phyloP scores from a whole-genome alignment of 2,329 filamentous ascomycete species.

The Metarhizium anisopliae region DNA sequence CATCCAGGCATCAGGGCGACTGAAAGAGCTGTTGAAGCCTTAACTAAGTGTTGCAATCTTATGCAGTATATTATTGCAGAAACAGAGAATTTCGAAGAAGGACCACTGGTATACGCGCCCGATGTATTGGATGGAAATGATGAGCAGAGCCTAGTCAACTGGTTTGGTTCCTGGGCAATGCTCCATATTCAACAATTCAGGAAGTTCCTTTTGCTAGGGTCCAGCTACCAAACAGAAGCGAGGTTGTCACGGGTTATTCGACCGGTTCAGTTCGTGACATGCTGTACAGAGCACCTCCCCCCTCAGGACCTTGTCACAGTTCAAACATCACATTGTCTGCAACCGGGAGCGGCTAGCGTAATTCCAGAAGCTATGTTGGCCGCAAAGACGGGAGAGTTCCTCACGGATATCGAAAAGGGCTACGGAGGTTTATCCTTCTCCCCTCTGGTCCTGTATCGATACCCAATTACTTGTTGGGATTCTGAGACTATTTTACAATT shows the following conservation, averaged over 20 bases:
- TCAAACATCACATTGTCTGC: background rate
- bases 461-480: slow-evolving; percentile 32
- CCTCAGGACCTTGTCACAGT: background rate
- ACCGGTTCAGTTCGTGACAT: slow-evolving; percentile 1
- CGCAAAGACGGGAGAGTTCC: background rate
- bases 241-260: slow-evolving; percentile 16
- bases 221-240: slow-evolving; percentile 15
- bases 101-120: slow-evolving; percentile 36
- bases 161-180: slow-evolving; percentile 52
- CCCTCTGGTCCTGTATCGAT: slow-evolving; percentile 24
- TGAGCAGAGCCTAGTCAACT: slow-evolving; percentile 54
- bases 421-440: slow-evolving; percentile 4
- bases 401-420: background rate
- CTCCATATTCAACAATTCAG: slow-evolving; percentile 40
- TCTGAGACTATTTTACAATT: slow-evolving; percentile 16
- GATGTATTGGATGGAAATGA: slow-evolving; percentile 45
- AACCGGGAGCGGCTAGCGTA: background rate
- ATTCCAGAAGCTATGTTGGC: background rate
- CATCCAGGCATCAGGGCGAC: background rate
- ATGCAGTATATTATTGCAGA: slow-evolving; percentile 11
- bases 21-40: background rate
- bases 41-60: slow-evolving; percentile 14
- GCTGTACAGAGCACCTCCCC: background rate
- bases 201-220: slow-evolving; percentile 47
- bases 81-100: slow-evolving; percentile 7